Base-by-base conservation (phyloP, 2,329 filamentous ascomycete genomes). In the Sporothrix euskadiensis region DNA sequence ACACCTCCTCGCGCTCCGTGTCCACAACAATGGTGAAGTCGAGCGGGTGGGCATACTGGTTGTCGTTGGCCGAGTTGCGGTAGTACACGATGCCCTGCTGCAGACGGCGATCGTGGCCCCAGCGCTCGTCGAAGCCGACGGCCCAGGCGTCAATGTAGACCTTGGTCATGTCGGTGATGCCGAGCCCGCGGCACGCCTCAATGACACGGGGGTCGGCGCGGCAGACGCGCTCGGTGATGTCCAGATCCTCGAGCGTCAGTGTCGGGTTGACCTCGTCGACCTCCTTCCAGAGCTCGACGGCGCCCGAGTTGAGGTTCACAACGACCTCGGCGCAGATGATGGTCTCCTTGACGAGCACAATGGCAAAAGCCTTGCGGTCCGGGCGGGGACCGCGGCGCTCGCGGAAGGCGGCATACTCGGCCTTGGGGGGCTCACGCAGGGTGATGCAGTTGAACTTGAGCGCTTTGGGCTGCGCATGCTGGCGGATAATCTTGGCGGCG, bases 61-160 rank as follows among this genome's bases (percentile, higher is more conserved):
- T 94, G 83, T 95, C 92, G 78, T 97, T 93, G 22, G 91, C 79
- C 77, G 95, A 87, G 9, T 94, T 94, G 30, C 94, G 90, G 82
- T 97, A 98, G 85, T 98, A 98, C 92, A 97, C 97, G 71, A 98
- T 85, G 2, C 94, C 94, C 83, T 98, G 94, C 82, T 98, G 94
- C 5, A 97, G 88, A 71, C 94, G 90, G 65, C 94, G 86, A 56
- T 86, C 86, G 80, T 84, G 95, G 75, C 94, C 94, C 79, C 94
- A 96, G 65, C 94, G 91, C 83, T 97, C 93, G 78, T 98, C 94
- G 79, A 94, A 97, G 69, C 94, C 94, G 81, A 98, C 97, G 0
- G 94, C 97, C 94, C 94, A 98, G 12, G 93, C 93, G 80, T 98
- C 94, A 81, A 94, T 97, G 84, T 96, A 97, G 65, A 98, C 93